Evolutionary conservation across 2,329 filamentous ascomycete genomes (phyloP).

Genomic region (Boeremia exigua): DNA sequence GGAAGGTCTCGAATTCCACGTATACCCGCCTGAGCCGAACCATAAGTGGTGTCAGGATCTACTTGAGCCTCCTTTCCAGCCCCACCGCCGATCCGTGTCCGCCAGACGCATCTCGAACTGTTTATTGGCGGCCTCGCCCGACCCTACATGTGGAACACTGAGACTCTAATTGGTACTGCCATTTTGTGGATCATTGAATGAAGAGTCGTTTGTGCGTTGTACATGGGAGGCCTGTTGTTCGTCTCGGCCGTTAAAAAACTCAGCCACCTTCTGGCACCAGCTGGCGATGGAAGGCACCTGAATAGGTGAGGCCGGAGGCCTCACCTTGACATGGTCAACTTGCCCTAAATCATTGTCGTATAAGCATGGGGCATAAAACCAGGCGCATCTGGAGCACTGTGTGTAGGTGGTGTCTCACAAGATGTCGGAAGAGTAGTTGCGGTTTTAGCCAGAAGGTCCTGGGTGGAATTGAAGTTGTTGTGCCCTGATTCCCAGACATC

Average conservation of each 20-base stretch:
- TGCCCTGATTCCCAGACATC: neutral
- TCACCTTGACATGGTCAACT: neutral
- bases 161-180: neutral
- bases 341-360: neutral
- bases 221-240: neutral
- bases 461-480: neutral
- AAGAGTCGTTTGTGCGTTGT: neutral
- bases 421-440: neutral
- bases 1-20: neutral
- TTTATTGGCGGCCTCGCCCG: neutral
- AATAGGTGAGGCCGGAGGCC: neutral
- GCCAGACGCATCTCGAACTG: neutral
- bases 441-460: no score
- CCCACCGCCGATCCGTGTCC: slow-evolving; percentile 1
- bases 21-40: neutral
- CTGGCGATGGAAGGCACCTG: neutral
- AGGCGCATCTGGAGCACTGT: neutral
- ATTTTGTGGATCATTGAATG: neutral
- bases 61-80: slow-evolving; percentile 4
- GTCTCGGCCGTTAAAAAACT: neutral
- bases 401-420: neutral
- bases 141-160: neutral
- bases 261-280: neutral
- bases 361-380: neutral
- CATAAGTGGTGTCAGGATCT: neutral